Evolutionary conservation across 306 rosid species (phyloP).

Genomic region (Acacia acuminata): DNA sequence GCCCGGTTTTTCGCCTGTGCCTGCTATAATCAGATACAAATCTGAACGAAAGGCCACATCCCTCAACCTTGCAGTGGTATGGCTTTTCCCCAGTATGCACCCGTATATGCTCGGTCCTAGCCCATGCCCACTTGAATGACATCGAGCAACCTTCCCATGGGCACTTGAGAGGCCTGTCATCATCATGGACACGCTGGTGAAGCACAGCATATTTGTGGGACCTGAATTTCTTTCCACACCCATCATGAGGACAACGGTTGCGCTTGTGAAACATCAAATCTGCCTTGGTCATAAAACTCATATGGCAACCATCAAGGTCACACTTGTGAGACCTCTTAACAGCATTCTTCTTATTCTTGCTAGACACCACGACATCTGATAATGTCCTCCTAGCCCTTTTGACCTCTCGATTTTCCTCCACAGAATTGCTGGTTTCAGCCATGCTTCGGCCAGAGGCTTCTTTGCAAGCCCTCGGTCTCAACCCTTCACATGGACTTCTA

Average conservation of each 20-base stretch:
- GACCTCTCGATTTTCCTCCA: slow-evolving; percentile 43
- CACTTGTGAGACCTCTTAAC: slow-evolving; percentile 56
- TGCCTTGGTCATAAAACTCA: slow-evolving; percentile 75
- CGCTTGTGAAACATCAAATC: slow-evolving; percentile 77
- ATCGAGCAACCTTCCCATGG: slow-evolving; percentile 97
- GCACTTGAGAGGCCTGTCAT: slow-evolving; percentile 91
- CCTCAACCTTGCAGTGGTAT: slow-evolving; percentile 79
- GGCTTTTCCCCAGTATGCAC: slow-evolving; percentile 99
- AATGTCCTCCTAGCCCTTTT: slow-evolving; percentile 51
- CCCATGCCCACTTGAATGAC: slow-evolving; percentile 99
- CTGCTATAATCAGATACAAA: slow-evolving; percentile 93
- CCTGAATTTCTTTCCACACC: slow-evolving; percentile 94
- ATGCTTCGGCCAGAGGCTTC: slow-evolving; percentile 31
- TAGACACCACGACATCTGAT: slow-evolving; percentile 37
- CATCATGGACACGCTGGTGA: slow-evolving; percentile 91
- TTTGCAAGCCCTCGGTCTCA: slow-evolving; percentile 76
- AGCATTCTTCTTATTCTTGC: slow-evolving; percentile 44
- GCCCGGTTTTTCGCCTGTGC: slow-evolving; percentile 93
- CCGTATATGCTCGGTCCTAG: slow-evolving; percentile 92
- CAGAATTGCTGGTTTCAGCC: slow-evolving; percentile 31
- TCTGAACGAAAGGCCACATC: slow-evolving; percentile 92
- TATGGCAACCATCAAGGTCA: slow-evolving; percentile 78
- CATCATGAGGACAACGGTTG: slow-evolving; percentile 83
- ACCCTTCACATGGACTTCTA: slow-evolving; percentile 90
- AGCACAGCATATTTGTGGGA: slow-evolving; percentile 83